phyloP scores from a whole-genome alignment of 1,284 basidiomycete genomes.

The Puccinia coronata region DNA sequence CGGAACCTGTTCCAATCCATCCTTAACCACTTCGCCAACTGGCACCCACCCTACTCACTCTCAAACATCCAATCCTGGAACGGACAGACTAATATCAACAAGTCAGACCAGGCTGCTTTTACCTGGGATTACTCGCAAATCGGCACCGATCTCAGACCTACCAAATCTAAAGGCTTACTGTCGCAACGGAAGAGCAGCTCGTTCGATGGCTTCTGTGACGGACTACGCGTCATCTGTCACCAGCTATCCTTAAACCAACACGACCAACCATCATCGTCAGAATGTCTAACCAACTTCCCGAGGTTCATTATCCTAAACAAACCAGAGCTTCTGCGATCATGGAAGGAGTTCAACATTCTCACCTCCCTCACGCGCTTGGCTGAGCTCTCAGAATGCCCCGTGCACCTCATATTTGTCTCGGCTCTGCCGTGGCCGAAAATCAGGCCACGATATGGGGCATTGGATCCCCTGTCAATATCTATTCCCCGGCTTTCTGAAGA shows the following conservation, averaged over 20 bases:
- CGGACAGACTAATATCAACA: conserved; percentile 11
- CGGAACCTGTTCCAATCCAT: conserved; percentile 17
- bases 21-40: conserved; percentile 33
- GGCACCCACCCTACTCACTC: conserved; percentile 13
- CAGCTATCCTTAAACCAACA: neutral
- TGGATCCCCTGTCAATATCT: conserved; percentile 13
- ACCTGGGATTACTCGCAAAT: conserved; percentile 11
- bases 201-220: conserved; percentile 40
- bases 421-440: conserved; percentile 40
- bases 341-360: conserved; percentile 15
- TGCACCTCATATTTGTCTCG: conserved; percentile 33
- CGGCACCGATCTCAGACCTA: neutral
- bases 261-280: neutral
- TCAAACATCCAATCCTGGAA: conserved; percentile 21
- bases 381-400: conserved; percentile 15
- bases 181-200: conserved; percentile 13
- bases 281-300: neutral
- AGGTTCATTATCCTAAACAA: conserved; percentile 38
- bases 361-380: conserved; percentile 24
- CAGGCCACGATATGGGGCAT: conserved; percentile 42
- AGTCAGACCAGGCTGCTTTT: neutral
- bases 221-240: conserved; percentile 26
- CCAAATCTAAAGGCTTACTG: conserved; percentile 11
- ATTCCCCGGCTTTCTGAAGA: conserved; percentile 36
- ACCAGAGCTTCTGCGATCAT: conserved; percentile 22